Evolutionary conservation across 345 rosid genomes (phyloP).

Genomic region (Salix udensis): DNA sequence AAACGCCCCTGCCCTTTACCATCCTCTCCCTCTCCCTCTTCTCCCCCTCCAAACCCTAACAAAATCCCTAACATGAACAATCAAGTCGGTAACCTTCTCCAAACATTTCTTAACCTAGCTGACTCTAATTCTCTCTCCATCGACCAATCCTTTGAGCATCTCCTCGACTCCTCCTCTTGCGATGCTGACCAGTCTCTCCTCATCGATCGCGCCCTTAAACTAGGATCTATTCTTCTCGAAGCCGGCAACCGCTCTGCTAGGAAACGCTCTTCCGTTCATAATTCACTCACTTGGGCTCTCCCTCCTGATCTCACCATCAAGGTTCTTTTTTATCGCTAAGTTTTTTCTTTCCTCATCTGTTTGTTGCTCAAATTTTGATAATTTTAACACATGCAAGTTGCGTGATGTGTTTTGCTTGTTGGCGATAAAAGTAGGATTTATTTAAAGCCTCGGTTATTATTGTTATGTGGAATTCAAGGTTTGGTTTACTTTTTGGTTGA

Average conservation of each 20-base stretch:
- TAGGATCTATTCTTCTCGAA: conserved; percentile 58
- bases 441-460: too few species aligned
- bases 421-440: not conserved
- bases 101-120: conserved; percentile 41
- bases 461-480: not conserved
- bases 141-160: conserved; percentile 58
- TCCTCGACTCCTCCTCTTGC: conserved; percentile 50
- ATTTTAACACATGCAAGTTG: not conserved
- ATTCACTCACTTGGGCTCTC: conserved; percentile 61
- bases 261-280: conserved; percentile 62
- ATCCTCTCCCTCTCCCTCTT: not conserved
- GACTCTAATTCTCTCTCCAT: conserved; percentile 48
- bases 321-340: conserved; percentile 22
- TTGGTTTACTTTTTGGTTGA: not conserved
- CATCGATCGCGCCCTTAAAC: conserved; percentile 54
- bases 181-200: conserved; percentile 53
- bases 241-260: conserved; percentile 63
- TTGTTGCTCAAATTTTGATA: not conserved
- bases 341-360: not conserved
- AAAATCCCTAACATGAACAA: conserved; percentile 14
- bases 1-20: conserved; percentile 54
- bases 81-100: conserved; percentile 46
- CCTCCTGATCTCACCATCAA: conserved; percentile 79
- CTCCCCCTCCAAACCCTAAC: conserved; percentile 14
- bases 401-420: not conserved